Conservation (phyloP, 2,329 filamentous ascomycete genomes). For the Trichophyton schoenleinii region DNA sequence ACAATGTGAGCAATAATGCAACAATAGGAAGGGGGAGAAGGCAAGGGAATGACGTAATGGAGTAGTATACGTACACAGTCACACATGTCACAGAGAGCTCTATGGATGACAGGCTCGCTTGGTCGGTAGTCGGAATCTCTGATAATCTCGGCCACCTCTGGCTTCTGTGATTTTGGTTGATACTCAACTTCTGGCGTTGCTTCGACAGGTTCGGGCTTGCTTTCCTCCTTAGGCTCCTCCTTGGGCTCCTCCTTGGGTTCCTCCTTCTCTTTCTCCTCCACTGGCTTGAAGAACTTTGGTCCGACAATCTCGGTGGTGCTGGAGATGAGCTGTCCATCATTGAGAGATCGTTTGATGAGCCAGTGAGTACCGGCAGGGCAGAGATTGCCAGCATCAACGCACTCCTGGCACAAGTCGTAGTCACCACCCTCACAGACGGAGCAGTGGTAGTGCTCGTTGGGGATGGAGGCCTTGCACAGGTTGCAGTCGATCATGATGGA, state of each 20-base stretch:
- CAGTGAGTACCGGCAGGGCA: slow-evolving; percentile 75
- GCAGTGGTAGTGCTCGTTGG: slow-evolving; percentile 84
- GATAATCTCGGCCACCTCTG: slow-evolving; percentile 35
- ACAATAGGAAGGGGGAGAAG: not conserved
- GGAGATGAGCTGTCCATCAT: slow-evolving; percentile 64
- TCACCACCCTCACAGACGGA: slow-evolving; percentile 85
- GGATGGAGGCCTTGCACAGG: slow-evolving; percentile 65
- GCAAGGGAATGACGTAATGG: not conserved
- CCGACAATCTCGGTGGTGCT: slow-evolving; percentile 74
- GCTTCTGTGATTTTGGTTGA: not conserved
- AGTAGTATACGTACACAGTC: slow-evolving; percentile 45
- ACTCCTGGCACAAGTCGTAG: slow-evolving; percentile 78
- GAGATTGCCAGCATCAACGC: slow-evolving; percentile 60
- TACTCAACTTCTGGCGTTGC: too few relatives aligned
- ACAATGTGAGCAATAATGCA: not conserved
- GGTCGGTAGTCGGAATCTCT: slow-evolving; percentile 56
- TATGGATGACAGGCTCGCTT: slow-evolving; percentile 69
- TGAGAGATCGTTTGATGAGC: slow-evolving; percentile 82
- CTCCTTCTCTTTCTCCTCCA: not conserved
- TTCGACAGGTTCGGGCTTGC: not conserved
- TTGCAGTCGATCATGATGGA: slow-evolving; percentile 90
- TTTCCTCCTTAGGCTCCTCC: not conserved
- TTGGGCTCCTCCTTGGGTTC: not conserved
- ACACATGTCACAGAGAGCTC: slow-evolving; percentile 89
- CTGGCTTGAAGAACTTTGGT: slow-evolving; percentile 38